Evolutionary conservation across 139 green algal genomes (phyloP), one percentile per base, ranked within the genome.

Genomic region (Volvox africanus): DNA sequence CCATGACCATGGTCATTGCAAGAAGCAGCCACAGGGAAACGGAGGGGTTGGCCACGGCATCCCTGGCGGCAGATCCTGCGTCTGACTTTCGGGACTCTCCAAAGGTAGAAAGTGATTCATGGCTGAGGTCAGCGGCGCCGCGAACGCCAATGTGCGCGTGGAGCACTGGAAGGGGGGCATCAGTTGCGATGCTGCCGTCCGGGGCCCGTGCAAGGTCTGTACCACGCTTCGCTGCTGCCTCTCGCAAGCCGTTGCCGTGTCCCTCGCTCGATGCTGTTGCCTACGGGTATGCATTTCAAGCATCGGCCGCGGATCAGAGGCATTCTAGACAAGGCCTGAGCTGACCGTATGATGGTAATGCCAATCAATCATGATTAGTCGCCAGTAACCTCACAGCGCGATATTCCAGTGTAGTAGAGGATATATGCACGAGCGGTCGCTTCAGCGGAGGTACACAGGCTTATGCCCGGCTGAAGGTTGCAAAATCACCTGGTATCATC

Each of bases 1-100:
- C 94, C 96, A 97, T 98, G 82, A 93, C 67, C 6, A 93, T 75
- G n/a, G 96, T 97, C 91, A 97, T 94, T n/a, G 91, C n/a, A 1
- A 97, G 32, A 28, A 98, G 77, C 20, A 91, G 87, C 76, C 76
- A 91, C 0, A 91, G 77, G 44, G 87, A 91, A 5, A 91, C 87
- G 73, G 71, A 61, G 2, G 73, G 69, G 33, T 65, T 12, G 0
- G 82, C 20, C 12, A 26, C 18, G 13, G 30, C 80, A 30, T n/a
- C 26, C 3, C 26, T 61, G 26, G 44, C n/a, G 28, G 26, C 28
- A 20, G 80, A 37, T 1, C 18, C 19, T 1, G 80, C 44, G 50
- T 11, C 20, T 6, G 2, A 1, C 44, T 17, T 24, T 3, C 0
- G n/a, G 6, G 33, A 22, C 24, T 13, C 77, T 20, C 5, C 28